These are phyloP conservation scores for Lithohypha guttulata DNA, from an alignment of 2,329 filamentous ascomycete species.

Conservation along the genomic window DNA sequence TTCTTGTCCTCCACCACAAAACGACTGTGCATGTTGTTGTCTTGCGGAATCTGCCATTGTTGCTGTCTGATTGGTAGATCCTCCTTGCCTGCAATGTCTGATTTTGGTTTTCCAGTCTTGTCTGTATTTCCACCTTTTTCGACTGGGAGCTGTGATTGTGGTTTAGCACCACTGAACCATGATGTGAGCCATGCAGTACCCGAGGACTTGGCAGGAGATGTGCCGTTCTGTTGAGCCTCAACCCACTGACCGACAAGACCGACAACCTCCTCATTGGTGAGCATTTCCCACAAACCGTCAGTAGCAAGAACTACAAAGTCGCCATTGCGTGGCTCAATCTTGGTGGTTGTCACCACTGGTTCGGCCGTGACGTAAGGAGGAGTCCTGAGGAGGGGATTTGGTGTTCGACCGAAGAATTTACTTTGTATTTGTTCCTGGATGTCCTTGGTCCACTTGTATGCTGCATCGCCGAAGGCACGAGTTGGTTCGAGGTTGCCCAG, in stretches of 20 bases:
- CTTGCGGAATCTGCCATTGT: constrained; percentile 82
- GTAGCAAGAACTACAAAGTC: constrained; percentile 96
- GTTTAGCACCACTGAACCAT: constrained; percentile 41
- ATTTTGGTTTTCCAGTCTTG: constrained; percentile 42
- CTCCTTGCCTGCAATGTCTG: constrained; percentile 2
- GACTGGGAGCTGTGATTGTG: constrained; percentile 55
- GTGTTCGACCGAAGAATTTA: constrained; percentile 77
- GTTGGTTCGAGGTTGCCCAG: constrained; percentile 86
- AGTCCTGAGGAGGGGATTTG: constrained; percentile 68
- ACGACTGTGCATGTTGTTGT: constrained; percentile 52
- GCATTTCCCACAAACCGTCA: constrained; percentile 97
- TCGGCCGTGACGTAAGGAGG: constrained; percentile 97
- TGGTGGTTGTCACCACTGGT: constrained; percentile 84
- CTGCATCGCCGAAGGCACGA: constrained; percentile 88
- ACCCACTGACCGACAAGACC: constrained; percentile 96
- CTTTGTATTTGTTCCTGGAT: constrained; percentile 71
- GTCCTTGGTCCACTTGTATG: constrained; percentile 90
- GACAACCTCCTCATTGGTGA: constrained; percentile 95
- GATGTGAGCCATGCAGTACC: constrained; percentile 54
- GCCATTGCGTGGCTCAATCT: constrained; percentile 76
- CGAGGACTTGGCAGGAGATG: constrained; percentile 22
- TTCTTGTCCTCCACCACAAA: constrained; percentile 95
- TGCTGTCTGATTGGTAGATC: constrained; percentile 74
- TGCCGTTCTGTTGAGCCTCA: constrained; percentile 53
- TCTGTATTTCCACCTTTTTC: constrained; percentile 47